Percentiles rank a stretch among this genome's conserved stretches.
phyloP scores from a whole-genome alignment of 305 asterid genomes.

The Rubia balearica region DNA sequence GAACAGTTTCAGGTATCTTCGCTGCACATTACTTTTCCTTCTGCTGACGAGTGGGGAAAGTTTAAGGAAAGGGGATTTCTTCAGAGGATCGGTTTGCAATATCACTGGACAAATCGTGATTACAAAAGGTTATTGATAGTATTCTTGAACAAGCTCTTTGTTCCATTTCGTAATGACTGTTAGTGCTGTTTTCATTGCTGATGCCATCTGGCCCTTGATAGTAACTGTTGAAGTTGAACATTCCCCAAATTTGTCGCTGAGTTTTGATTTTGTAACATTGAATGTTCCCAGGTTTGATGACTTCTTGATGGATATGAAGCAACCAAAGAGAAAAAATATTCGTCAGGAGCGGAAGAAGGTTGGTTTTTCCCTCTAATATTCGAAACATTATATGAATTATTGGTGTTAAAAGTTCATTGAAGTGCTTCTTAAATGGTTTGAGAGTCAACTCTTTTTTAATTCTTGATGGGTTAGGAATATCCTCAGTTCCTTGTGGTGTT shows the following conservation, averaged over 20 bases:
- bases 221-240: not conserved
- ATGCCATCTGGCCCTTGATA: not conserved
- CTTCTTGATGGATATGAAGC: slow-evolving; percentile 97
- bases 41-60: slow-evolving; percentile 56
- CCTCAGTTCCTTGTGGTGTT: not conserved
- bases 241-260: slow-evolving; percentile 11
- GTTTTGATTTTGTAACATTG: slow-evolving; percentile 6
- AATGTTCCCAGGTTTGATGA: slow-evolving; percentile 70
- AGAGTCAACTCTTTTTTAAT: not conserved
- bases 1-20: slow-evolving; percentile 88
- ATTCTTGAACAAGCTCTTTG: slow-evolving; percentile 6
- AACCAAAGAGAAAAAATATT: slow-evolving; percentile 85
- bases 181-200: not conserved
- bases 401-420: not conserved
- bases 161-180: not conserved
- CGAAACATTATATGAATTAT: not conserved
- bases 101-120: slow-evolving; percentile 87
- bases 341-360: slow-evolving; percentile 99
- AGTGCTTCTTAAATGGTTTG: not conserved
- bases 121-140: slow-evolving; percentile 52
- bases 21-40: slow-evolving; percentile 81
- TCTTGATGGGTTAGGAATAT: not conserved
- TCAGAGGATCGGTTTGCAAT: slow-evolving; percentile 90
- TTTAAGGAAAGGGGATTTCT: slow-evolving; percentile 78
- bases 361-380: slow-evolving; percentile 16